Percentiles rank a stretch among this genome's conserved stretches.
Conservation (phyloP, 2,329 filamentous ascomycete species). For the Huntiella omanensis region DNA sequence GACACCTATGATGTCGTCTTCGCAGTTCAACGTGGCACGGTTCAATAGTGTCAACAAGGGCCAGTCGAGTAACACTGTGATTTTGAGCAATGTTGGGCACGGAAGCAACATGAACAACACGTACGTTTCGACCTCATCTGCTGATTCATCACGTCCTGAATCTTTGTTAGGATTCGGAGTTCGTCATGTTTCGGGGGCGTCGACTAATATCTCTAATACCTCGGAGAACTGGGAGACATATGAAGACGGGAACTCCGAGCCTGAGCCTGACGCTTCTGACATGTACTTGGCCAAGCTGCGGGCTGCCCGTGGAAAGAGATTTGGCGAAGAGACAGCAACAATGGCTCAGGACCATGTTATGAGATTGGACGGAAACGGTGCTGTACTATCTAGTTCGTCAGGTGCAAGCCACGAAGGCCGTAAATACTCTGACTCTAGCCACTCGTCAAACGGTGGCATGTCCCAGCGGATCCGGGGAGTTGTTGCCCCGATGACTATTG, state of each 20-base stretch:
- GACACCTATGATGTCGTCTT: not conserved
- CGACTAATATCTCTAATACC: constrained; percentile 51
- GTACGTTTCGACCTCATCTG: constrained; percentile 21
- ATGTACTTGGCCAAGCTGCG: constrained; percentile 64
- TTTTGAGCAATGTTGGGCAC: no score
- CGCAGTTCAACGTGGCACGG: constrained; percentile 18
- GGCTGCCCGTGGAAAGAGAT: constrained; percentile 30
- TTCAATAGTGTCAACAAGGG: constrained; percentile 13
- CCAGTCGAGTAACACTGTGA: not conserved
- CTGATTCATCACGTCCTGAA: constrained; percentile 6
- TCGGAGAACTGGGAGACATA: constrained; percentile 98
- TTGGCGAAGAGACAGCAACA: constrained; percentile 21
- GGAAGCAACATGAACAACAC: constrained; percentile 15
- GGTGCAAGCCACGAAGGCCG: not conserved
- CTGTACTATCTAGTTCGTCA: no score
- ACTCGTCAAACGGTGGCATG: constrained; percentile 2
- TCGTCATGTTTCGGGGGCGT: constrained; percentile 41
- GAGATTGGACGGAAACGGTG: not conserved
- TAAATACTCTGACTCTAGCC: constrained; percentile 5
- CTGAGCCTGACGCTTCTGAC: constrained; percentile 56
- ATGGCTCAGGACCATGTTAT: constrained; percentile 15
- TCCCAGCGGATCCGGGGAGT: constrained; percentile 5
- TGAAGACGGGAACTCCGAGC: constrained; percentile 55
- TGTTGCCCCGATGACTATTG: constrained; percentile 19
- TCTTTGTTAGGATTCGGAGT: constrained; percentile 15